Evolutionary conservation across 202 grass and related monocot species (phyloP), one percentile per base, ranked within the genome.

Genomic region (Elaeis oleifera): DNA sequence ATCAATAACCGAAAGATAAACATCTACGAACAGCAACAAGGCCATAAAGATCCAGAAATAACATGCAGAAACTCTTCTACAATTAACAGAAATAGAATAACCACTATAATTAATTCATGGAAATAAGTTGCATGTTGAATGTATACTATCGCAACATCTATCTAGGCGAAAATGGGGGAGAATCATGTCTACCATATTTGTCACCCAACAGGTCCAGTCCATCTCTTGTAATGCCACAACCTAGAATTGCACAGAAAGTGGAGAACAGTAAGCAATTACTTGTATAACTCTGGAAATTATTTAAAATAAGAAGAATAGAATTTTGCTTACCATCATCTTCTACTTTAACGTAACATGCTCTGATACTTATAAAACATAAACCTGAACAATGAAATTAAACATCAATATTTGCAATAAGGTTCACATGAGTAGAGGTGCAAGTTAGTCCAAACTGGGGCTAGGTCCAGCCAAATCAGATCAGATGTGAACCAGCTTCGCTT

Each of bases 221-320:
- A 74, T 96, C 84, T 65, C 92, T 77, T 75, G 92, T 85, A 68
- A 96, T 91, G 72, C 92, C 92, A 77, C 71, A 76, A 69, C 92
- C 92, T 96, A 71, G 18, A 72, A 86, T 59, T 19, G 4, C 72
- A 56, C 3, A 54, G 54, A 2, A 20, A 39, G 13, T 64, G 32
- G 19, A 26, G 49, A 51, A 55, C 25, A 54, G 36, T 11, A 44
- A 44, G 36, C 36, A 44, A 44, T 44, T 44, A 44, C 36, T 44
- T 44, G 36, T 7, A 64, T 39, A 55, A 23, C 22, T 69, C 2
- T 25, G 18, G 59, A 3, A 59, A 60, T 65, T 50, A 57, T 75
- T 59, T 69, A 25, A 39, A 6, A 31, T 57, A 64, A 63, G 21
- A 26, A 49, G 54, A 54, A 14, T 4, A 27, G 23, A 25, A 27